Percentiles rank a stretch among this genome's conserved stretches.
Conservation (phyloP, 306 rosid species). For the Urtica urens region DNA sequence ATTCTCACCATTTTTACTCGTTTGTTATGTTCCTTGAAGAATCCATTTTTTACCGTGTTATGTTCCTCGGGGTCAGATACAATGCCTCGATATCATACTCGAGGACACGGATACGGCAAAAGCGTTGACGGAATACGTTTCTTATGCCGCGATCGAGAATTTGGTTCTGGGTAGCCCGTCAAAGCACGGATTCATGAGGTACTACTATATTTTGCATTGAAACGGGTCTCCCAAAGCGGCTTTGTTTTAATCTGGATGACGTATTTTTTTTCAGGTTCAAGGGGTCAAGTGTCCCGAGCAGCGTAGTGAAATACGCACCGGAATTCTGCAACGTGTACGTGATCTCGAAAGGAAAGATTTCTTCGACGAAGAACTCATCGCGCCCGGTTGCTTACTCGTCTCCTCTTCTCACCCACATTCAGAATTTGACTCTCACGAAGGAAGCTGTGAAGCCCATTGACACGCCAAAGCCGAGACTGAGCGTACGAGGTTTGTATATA, state of each 20-base stretch:
- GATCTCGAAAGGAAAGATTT: slow-evolving; percentile 64
- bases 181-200: slow-evolving; percentile 85
- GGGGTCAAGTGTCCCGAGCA: slow-evolving; percentile 43
- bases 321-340: slow-evolving; percentile 78
- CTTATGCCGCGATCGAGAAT: slow-evolving; percentile 67
- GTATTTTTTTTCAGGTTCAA: slow-evolving; percentile 43
- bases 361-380: slow-evolving; percentile 47
- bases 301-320: slow-evolving; percentile 55
- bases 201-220: neutral
- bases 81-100: slow-evolving; percentile 70
- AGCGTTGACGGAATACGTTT: slow-evolving; percentile 64
- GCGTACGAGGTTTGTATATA: slow-evolving; percentile 42
- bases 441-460: slow-evolving; percentile 17
- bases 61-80: slow-evolving; percentile 35
- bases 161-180: slow-evolving; percentile 67
- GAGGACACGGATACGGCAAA: slow-evolving; percentile 67
- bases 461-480: slow-evolving; percentile 20
- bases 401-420: slow-evolving; percentile 40
- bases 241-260: too few species aligned
- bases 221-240: too few species aligned
- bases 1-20: neutral
- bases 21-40: too few species aligned
- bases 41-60: too few species aligned
- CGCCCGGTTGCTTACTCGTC: slow-evolving; percentile 55
- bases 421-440: slow-evolving; percentile 16